Conservation (phyloP, 495 filamentous ascomycete genomes). For the Penicillium antarcticum region DNA sequence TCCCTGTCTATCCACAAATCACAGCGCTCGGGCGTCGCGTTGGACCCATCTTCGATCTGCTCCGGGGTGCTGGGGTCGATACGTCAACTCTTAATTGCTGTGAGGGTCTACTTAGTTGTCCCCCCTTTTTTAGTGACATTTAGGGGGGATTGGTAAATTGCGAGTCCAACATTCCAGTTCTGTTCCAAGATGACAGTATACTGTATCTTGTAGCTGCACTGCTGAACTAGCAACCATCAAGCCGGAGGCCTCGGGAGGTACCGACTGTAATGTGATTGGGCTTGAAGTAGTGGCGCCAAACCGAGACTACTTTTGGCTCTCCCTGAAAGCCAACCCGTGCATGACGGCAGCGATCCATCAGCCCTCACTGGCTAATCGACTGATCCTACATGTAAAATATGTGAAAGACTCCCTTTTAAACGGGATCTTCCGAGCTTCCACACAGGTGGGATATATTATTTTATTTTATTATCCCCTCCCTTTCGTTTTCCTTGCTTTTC, state of each 20-base stretch:
- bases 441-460: background rate
- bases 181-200: too few species aligned
- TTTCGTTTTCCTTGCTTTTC: background rate
- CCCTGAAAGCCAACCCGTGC: constrained; percentile 1
- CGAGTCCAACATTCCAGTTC: too few species aligned
- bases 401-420: constrained; percentile 1
- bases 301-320: too few species aligned
- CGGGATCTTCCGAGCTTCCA: constrained; percentile 13
- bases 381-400: too few species aligned
- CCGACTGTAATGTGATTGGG: constrained; percentile 7
- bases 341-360: background rate
- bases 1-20: background rate
- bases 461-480: background rate
- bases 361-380: too few species aligned
- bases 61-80: constrained; percentile 12
- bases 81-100: constrained; percentile 18
- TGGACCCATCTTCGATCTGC: constrained; percentile 13
- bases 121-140: too few species aligned
- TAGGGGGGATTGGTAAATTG: too few species aligned
- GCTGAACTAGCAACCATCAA: constrained; percentile 1
- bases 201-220: too few species aligned
- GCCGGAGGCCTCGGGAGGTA: constrained; percentile 1
- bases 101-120: too few species aligned
- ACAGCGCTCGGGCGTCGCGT: background rate
- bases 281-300: background rate